Conservation (phyloP, 2,329 filamentous ascomycete genomes). For the Neospermospora avenae region DNA sequence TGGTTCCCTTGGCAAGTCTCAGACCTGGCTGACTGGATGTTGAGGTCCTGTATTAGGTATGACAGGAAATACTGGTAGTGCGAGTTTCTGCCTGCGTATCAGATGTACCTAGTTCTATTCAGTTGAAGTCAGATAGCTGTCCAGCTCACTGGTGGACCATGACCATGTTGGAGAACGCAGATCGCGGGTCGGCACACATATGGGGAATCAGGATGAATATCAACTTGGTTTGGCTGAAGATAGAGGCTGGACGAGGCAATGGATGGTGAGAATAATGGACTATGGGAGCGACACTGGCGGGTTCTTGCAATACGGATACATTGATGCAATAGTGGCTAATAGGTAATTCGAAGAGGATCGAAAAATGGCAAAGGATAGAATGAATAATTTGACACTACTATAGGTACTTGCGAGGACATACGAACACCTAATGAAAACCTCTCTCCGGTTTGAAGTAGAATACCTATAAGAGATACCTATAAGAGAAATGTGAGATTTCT, state of each 20-base stretch:
- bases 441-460: not conserved
- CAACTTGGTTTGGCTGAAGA: slow-evolving; percentile 3
- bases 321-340: not conserved
- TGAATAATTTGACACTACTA: too few species aligned
- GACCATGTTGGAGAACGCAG: not conserved
- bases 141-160: not conserved
- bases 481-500: not conserved
- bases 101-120: not conserved
- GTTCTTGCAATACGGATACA: not conserved
- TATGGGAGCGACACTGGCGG: too few species aligned
- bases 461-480: not conserved
- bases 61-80: too few species aligned
- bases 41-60: too few species aligned
- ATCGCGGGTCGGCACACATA: slow-evolving; percentile 4
- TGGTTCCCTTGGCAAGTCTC: not conserved
- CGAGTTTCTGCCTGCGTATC: not conserved
- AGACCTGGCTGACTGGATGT: not conserved
- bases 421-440: too few species aligned
- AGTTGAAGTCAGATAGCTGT: not conserved
- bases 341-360: not conserved
- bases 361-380: not conserved
- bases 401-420: too few species aligned
- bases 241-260: not conserved
- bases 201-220: not conserved
- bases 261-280: not conserved